These are phyloP conservation scores for Erysimum cheiranthoides DNA, from an alignment of 345 rosid genomes.

Conservation along the genomic window DNA sequence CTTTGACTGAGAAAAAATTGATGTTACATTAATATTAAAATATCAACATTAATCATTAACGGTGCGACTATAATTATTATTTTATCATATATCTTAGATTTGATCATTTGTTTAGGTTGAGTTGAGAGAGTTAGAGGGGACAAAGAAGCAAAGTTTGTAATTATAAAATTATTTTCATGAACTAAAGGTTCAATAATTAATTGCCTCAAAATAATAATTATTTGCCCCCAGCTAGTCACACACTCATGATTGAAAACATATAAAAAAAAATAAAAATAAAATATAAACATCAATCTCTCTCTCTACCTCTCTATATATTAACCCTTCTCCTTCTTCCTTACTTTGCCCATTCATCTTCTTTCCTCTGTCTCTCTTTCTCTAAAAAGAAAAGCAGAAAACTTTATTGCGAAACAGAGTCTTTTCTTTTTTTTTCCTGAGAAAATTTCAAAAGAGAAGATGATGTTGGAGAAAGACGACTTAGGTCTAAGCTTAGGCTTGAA, in stretches of 20 bases:
- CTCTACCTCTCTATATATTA: constrained; percentile 62
- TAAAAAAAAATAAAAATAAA: background rate
- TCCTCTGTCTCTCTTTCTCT: constrained; percentile 30
- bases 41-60: constrained; percentile 35
- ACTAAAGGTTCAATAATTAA: constrained; percentile 28
- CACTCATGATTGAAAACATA: constrained; percentile 58
- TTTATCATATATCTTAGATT: constrained; percentile 35
- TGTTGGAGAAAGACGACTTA: constrained; percentile 79
- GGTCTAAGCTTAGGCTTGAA: constrained; percentile 82
- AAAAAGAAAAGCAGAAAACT: constrained; percentile 25
- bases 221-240: constrained; percentile 44
- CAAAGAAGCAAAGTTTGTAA: constrained; percentile 47
- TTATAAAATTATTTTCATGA: constrained; percentile 33
- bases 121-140: constrained; percentile 35
- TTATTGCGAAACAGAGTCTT: constrained; percentile 20
- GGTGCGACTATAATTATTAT: constrained; percentile 36
- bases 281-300: constrained; percentile 1
- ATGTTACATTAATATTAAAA: constrained; percentile 7
- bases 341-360: constrained; percentile 36
- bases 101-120: constrained; percentile 33
- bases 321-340: constrained; percentile 31
- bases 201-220: constrained; percentile 13
- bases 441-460: constrained; percentile 43
- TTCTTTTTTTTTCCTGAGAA: constrained; percentile 10
- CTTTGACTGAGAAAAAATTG: constrained; percentile 35